Conservation (phyloP, 176 grass and related monocot genomes). For the Raddia distichophylla region DNA sequence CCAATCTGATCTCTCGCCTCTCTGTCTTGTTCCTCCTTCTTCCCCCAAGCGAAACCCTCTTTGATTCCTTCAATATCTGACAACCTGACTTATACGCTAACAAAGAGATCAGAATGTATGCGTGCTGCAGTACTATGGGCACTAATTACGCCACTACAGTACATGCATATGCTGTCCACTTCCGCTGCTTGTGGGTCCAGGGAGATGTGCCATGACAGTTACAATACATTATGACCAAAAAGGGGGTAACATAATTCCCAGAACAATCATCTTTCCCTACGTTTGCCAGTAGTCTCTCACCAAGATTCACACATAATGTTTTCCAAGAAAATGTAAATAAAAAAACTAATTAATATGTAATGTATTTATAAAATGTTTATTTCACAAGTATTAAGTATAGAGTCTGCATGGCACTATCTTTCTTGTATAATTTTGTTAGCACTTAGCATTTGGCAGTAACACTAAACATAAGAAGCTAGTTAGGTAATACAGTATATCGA, state of each 20-base stretch:
- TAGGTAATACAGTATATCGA: background rate
- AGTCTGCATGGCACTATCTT: background rate
- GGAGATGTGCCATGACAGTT: no score
- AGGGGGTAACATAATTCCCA: background rate
- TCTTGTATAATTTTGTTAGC: background rate
- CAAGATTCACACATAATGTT: background rate
- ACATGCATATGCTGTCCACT: no score
- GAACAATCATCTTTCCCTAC: background rate
- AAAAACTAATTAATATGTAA: background rate
- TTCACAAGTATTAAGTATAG: background rate
- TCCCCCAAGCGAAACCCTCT: no score
- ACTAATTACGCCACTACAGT: no score
- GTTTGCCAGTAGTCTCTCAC: background rate
- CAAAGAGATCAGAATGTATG: no score
- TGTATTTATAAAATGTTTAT: background rate
- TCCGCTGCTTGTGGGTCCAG: no score
- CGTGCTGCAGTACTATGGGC: no score
- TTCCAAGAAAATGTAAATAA: background rate
- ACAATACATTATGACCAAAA: background rate
- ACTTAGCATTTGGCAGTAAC: background rate
- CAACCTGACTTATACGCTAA: no score
- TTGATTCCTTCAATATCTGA: no score
- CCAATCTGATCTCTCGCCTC: no score
- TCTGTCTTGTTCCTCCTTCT: no score
- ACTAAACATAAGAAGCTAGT: background rate